A percentile compares a stretch with the other conserved stretches of the same genome.
phyloP scores from a whole-genome alignment of 352 stramenopile genomes.

The Thalassiosira oceanica region DNA sequence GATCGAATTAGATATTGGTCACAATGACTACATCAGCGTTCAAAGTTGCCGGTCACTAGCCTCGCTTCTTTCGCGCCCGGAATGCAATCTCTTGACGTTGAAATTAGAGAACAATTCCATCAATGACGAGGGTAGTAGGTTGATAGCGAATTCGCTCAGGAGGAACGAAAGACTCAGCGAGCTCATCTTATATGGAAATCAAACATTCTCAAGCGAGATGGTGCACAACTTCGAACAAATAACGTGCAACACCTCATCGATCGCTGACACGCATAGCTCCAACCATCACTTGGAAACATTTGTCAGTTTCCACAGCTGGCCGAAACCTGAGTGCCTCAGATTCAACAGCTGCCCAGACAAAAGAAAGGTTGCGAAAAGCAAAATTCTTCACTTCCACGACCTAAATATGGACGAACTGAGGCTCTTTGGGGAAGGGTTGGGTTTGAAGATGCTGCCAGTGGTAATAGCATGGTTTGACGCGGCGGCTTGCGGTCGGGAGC shows the following conservation, averaged over 20 bases:
- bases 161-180: not conserved
- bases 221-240: not conserved
- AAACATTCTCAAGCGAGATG: not conserved
- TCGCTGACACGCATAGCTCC: not conserved
- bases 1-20: slow-evolving; percentile 1
- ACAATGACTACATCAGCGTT: not conserved
- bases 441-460: not conserved
- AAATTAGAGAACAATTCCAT: slow-evolving; percentile 2
- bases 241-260: not conserved
- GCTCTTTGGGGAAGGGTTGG: not conserved
- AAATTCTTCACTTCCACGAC: not conserved
- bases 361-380: not conserved
- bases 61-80: not conserved
- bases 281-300: not conserved
- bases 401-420: not conserved
- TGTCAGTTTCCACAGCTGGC: not conserved
- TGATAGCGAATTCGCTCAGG: not conserved
- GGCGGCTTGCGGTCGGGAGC: not conserved
- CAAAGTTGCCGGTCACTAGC: not conserved
- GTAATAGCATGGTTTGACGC: not conserved
- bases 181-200: not conserved
- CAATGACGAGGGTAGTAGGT: not conserved
- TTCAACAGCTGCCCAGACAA: not conserved
- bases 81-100: not conserved
- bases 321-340: not conserved